Conservation (phyloP, 768 basidiomycete genomes). For the Boletus sp. region DNA sequence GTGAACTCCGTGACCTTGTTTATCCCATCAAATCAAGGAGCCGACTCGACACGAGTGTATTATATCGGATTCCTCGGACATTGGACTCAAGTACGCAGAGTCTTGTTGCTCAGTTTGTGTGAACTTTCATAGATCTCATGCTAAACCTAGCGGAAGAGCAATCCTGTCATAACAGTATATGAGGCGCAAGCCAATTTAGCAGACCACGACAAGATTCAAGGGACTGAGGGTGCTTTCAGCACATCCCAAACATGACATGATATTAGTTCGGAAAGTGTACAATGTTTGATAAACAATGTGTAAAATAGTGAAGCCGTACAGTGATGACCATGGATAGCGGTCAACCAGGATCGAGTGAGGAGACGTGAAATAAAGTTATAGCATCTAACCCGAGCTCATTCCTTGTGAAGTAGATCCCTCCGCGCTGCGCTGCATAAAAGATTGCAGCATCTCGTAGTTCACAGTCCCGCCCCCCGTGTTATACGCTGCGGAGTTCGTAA, state of each 20-base stretch:
- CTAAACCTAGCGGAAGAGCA: constrained; percentile 59
- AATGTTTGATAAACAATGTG: constrained; percentile 3
- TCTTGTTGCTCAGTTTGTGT: not conserved
- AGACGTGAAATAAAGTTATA: not conserved
- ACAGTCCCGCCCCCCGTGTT: constrained; percentile 25
- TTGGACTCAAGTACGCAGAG: constrained; percentile 63
- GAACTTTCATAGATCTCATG: not conserved
- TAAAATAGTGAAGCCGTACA: constrained; percentile 13
- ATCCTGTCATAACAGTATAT: constrained; percentile 82
- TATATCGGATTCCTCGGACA: constrained; percentile 84
- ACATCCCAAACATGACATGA: constrained; percentile 37
- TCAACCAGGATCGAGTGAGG: not conserved
- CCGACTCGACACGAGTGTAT: constrained; percentile 71
- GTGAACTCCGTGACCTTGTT: constrained; percentile 79
- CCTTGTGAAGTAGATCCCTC: constrained; percentile 29
- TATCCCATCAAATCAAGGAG: constrained; percentile 77
- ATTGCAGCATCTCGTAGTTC: constrained; percentile 43
- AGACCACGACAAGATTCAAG: constrained; percentile 84
- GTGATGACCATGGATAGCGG: not conserved
- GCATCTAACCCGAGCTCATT: constrained; percentile 14
- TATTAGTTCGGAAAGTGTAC: not conserved
- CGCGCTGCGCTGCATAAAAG: constrained; percentile 42
- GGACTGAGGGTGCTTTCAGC: constrained; percentile 61
- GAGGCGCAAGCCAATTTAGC: constrained; percentile 84
- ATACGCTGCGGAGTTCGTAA: constrained; percentile 20